Percentiles rank a stretch among this genome's conserved stretches.
These are phyloP conservation scores for Barnettozyma californica DNA, from an alignment of 805 yeast species.

Conservation along the genomic window DNA sequence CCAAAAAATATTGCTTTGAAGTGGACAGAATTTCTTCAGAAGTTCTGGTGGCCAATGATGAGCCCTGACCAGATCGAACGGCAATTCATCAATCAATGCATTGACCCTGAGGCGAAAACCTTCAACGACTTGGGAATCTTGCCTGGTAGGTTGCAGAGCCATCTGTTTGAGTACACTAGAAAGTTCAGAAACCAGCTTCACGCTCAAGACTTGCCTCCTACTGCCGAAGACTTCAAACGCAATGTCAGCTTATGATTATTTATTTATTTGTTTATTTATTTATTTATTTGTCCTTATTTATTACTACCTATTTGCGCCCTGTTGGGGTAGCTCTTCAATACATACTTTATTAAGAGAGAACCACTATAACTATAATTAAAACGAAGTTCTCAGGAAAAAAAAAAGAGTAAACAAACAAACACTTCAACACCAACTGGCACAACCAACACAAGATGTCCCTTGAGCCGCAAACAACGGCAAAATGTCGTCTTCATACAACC, in stretches of 20 bases:
- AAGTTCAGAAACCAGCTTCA: slow-evolving; percentile 28
- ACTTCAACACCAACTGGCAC: not conserved
- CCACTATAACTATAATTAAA: too few relatives aligned
- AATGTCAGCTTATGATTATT: slow-evolving; percentile 12
- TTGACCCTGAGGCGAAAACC: slow-evolving; percentile 55
- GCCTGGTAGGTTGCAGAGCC: slow-evolving; percentile 47
- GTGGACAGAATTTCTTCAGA: slow-evolving; percentile 32
- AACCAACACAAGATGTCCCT: slow-evolving; percentile 11
- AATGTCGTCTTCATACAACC: slow-evolving; percentile 48
- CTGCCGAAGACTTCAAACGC: slow-evolving; percentile 30
- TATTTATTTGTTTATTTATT: slow-evolving; percentile 8
- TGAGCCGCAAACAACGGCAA: slow-evolving; percentile 57
- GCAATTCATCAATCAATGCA: slow-evolving; percentile 58
- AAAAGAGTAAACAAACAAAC: not conserved
- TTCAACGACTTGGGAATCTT: slow-evolving; percentile 69
- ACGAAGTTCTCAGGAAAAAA: not conserved
- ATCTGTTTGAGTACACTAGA: slow-evolving; percentile 40
- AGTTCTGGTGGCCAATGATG: slow-evolving; percentile 40
- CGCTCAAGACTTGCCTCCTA: slow-evolving; percentile 39
- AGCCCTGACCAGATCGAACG: slow-evolving; percentile 75
- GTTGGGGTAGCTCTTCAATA: not conserved
- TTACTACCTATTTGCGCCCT: not conserved
- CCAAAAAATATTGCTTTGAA: slow-evolving; percentile 33
- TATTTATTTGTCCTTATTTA: slow-evolving; percentile 5
- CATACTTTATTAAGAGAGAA: not conserved